Evolutionary conservation across 805 yeast genomes (phyloP).

Genomic region (Peterozyma xylosa): DNA sequence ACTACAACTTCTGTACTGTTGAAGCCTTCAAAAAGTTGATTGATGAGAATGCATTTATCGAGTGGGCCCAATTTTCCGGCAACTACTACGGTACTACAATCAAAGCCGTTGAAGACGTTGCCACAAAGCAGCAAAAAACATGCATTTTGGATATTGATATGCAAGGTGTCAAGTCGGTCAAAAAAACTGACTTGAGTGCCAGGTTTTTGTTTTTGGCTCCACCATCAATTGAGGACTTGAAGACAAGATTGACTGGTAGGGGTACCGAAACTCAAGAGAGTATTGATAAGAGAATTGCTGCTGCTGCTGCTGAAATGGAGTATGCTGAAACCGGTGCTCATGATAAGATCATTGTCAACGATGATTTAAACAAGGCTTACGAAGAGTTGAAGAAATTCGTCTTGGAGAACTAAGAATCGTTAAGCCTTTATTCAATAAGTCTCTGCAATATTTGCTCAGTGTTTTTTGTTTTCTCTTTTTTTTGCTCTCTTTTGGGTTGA

Average conservation of each 20-base stretch:
- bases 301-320: slow-evolving; percentile 85
- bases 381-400: slow-evolving; percentile 71
- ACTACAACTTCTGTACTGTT: slow-evolving; percentile 80
- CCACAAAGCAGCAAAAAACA: slow-evolving; percentile 51
- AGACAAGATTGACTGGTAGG: slow-evolving; percentile 71
- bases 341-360: slow-evolving; percentile 83
- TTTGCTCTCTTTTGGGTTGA: no score
- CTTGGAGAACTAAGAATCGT: slow-evolving; percentile 27
- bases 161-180: slow-evolving; percentile 97
- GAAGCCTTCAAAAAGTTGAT: slow-evolving; percentile 76
- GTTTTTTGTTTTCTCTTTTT: no score
- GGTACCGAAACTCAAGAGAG: slow-evolving; percentile 94
- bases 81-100: slow-evolving; percentile 95
- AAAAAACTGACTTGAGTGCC: slow-evolving; percentile 75
- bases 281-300: slow-evolving; percentile 72
- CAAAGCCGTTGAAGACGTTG: slow-evolving; percentile 73
- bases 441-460: no score
- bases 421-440: no score
- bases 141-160: slow-evolving; percentile 96
- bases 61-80: slow-evolving; percentile 97
- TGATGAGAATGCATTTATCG: slow-evolving; percentile 72
- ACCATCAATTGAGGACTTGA: slow-evolving; percentile 77
- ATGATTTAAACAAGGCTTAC: slow-evolving; percentile 86
- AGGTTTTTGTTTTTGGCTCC: slow-evolving; percentile 86
- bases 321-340: slow-evolving; percentile 89